These are phyloP conservation scores for Pelargonium cotyledonis DNA, from an alignment of 441 rosid genomes.

Conservation along the genomic window DNA sequence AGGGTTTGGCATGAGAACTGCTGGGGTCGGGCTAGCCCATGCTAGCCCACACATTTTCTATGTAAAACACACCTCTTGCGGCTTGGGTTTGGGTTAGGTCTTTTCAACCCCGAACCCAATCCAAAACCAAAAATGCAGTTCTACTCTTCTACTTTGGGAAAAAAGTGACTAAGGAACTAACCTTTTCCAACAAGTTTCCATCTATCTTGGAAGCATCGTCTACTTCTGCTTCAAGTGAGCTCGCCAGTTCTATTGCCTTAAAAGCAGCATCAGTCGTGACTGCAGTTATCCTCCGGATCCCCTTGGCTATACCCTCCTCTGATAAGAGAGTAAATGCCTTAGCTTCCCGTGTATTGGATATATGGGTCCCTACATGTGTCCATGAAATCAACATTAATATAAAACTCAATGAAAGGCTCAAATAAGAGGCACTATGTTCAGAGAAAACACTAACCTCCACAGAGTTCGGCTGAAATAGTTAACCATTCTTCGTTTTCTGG, in stretches of 20 bases:
- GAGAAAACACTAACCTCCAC: slow-evolving; percentile 62
- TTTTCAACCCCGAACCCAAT: background rate
- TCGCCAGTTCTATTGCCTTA: slow-evolving; percentile 59
- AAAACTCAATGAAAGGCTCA: background rate
- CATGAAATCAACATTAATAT: slow-evolving; percentile 22
- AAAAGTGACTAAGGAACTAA: slow-evolving; percentile 9
- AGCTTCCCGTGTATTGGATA: slow-evolving; percentile 87
- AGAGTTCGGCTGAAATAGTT: slow-evolving; percentile 71
- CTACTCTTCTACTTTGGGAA: too few species aligned
- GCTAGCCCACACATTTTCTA: too few species aligned
- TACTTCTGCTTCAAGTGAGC: slow-evolving; percentile 58
- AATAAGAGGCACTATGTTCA: background rate
- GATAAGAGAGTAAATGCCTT: slow-evolving; percentile 87
- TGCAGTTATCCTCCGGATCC: slow-evolving; percentile 81
- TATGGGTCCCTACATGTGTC: slow-evolving; percentile 53
- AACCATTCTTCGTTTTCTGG: slow-evolving; percentile 78
- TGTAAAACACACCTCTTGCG: too few species aligned
- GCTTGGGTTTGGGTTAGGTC: too few species aligned
- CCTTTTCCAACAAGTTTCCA: slow-evolving; percentile 80
- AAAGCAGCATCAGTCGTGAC: slow-evolving; percentile 75
- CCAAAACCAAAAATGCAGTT: too few species aligned
- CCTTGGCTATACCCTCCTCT: slow-evolving; percentile 96
- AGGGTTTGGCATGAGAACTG: too few species aligned
- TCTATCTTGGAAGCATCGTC: slow-evolving; percentile 51
- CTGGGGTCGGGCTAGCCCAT: too few species aligned